Evolutionary conservation across 1,139 yeast species (phyloP).

Genomic region (Hyphopichia buzzinii): DNA sequence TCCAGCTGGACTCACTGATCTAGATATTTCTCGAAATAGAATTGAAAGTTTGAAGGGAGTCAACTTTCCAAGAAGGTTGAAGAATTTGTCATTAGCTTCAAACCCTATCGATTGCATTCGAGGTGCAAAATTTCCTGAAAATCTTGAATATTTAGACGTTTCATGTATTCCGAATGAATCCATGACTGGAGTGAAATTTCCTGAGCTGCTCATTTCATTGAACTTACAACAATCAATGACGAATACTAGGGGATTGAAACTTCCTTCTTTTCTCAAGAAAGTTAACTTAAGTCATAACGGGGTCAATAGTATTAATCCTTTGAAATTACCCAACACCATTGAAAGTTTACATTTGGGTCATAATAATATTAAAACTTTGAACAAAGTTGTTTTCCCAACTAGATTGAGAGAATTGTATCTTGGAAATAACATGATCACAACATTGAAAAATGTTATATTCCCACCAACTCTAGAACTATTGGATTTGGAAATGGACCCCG

Average conservation of each 20-base stretch:
- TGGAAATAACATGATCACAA: constrained; percentile 45
- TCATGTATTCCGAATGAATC: constrained; percentile 48
- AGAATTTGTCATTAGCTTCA: constrained; percentile 31
- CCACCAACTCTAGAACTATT: constrained; percentile 38
- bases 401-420: constrained; percentile 35
- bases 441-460: constrained; percentile 43
- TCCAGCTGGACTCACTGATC: constrained; percentile 28
- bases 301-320: constrained; percentile 47
- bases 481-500: constrained; percentile 46
- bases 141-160: constrained; percentile 33
- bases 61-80: constrained; percentile 34
- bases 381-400: constrained; percentile 42
- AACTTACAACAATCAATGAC: constrained; percentile 49
- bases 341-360: constrained; percentile 36
- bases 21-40: constrained; percentile 42
- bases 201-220: constrained; percentile 36
- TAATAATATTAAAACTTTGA: constrained; percentile 46
- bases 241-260: constrained; percentile 43
- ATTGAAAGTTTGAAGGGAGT: constrained; percentile 41
- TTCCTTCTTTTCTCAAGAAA: constrained; percentile 31
- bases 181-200: constrained; percentile 48
- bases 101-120: constrained; percentile 47
- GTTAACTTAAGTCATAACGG: constrained; percentile 42
- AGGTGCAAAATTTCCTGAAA: constrained; percentile 43
- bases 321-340: constrained; percentile 41